Conservation (phyloP, 2,329 filamentous ascomycete genomes). For the Penicillium sp. region DNA sequence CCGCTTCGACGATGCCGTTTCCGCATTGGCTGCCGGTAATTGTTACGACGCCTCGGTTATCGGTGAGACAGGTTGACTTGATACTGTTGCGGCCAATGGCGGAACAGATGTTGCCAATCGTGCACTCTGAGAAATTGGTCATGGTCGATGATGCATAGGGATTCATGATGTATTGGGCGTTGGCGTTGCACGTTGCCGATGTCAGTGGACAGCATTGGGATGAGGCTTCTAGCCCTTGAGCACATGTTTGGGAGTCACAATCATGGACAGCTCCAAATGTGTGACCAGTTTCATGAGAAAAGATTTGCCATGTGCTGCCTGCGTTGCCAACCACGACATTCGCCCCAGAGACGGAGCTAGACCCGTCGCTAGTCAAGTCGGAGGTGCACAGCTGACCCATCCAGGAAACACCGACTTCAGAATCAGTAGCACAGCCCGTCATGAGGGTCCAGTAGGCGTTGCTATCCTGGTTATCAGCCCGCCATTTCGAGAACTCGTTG, state of each 20-base stretch:
- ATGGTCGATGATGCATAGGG: conserved; percentile 76
- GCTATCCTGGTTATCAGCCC: conserved; percentile 71
- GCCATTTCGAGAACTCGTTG: conserved; percentile 86
- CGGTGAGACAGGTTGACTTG: conserved; percentile 74
- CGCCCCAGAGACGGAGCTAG: conserved; percentile 76
- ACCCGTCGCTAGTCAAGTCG: conserved; percentile 51
- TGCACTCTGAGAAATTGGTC: conserved; percentile 80
- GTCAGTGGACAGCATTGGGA: conserved; percentile 82
- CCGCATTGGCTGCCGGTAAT: conserved; percentile 85
- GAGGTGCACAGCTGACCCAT: conserved; percentile 78
- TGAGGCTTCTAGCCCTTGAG: conserved; percentile 59
- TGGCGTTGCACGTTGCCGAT: conserved; percentile 68
- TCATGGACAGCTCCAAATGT: conserved; percentile 97
- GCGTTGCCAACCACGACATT: conserved; percentile 86
- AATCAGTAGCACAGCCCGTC: conserved; percentile 76
- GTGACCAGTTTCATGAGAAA: conserved; percentile 91
- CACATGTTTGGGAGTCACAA: conserved; percentile 71
- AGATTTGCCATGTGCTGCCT: conserved; percentile 89
- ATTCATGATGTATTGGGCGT: conserved; percentile 90
- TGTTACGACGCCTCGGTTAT: conserved; percentile 79
- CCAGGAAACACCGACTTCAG: conserved; percentile 91
- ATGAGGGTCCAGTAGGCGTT: conserved; percentile 95
- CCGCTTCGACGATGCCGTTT: conserved; percentile 93
- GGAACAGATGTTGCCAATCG: conserved; percentile 90
- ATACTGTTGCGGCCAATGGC: conserved; percentile 77